Conservation (phyloP, 2,329 filamentous ascomycete genomes). For the Lecanicillium sp. region DNA sequence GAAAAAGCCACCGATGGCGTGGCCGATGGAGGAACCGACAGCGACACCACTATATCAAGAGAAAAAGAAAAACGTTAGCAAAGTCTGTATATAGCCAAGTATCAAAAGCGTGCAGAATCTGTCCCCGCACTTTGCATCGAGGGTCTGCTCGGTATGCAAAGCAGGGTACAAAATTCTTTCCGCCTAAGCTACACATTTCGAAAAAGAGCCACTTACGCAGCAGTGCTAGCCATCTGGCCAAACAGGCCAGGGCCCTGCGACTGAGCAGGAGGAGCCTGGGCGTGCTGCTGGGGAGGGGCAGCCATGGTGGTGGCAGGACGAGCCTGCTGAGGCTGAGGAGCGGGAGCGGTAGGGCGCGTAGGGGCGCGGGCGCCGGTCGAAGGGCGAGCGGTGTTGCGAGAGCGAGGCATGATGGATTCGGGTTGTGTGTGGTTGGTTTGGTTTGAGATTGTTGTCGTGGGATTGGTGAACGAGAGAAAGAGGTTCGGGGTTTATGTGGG, state of each 20-base stretch:
- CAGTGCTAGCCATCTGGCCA: constrained; percentile 94
- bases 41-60: constrained; percentile 70
- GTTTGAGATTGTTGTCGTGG: constrained; percentile 6
- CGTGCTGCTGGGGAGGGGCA: constrained; percentile 37
- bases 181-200: too few species aligned
- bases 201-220: constrained; percentile 67
- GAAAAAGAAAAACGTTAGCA: too few species aligned
- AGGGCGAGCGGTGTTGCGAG: constrained; percentile 57
- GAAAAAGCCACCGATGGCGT: constrained; percentile 88
- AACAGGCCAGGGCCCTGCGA: constrained; percentile 77
- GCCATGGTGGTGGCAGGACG: constrained; percentile 65
- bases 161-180: too few species aligned
- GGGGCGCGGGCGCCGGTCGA: constrained; percentile 45
- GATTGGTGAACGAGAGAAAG: constrained; percentile 11
- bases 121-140: too few species aligned
- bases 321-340: constrained; percentile 54
- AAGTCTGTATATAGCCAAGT: too few species aligned
- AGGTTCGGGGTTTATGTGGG: constrained; percentile 4
- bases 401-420: constrained; percentile 59
- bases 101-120: too few species aligned
- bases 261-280: constrained; percentile 40
- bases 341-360: constrained; percentile 57
- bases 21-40: constrained; percentile 89
- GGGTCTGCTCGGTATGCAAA: too few species aligned
- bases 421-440: constrained; percentile 13